Conservation (phyloP, 148 eudicot species). For the Gaultheria prostrata region DNA sequence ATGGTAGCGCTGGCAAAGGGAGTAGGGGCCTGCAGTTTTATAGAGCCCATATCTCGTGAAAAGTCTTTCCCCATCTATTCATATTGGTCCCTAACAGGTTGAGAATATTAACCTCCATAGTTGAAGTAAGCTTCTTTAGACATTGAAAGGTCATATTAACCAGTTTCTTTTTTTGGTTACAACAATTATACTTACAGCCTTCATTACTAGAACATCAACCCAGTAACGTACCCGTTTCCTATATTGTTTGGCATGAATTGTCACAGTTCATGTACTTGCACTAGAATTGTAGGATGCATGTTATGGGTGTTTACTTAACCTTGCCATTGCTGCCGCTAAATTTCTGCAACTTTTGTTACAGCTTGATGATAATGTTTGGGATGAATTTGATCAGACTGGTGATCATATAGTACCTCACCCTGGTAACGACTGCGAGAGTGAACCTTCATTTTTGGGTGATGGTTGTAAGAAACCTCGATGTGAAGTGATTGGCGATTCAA, state of each 20-base stretch:
- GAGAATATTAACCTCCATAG: not conserved
- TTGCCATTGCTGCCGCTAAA: slow-evolving; percentile 28
- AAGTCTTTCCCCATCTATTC: not conserved
- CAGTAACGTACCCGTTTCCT: not conserved
- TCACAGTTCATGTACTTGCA: not conserved
- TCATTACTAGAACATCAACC: not conserved
- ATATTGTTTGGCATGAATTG: not conserved
- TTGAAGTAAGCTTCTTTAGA: not conserved
- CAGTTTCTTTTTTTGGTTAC: not conserved
- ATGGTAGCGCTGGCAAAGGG: not conserved
- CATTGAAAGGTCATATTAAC: not conserved
- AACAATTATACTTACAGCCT: not conserved
- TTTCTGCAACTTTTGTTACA: slow-evolving; percentile 42
- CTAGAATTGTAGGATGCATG: not conserved
- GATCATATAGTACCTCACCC: slow-evolving; percentile 80
- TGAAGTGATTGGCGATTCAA: slow-evolving; percentile 33
- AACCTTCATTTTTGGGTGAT: slow-evolving; percentile 32
- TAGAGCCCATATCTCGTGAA: not conserved
- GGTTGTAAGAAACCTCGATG: slow-evolving; percentile 38
- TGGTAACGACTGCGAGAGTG: slow-evolving; percentile 22
- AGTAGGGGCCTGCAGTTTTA: not conserved
- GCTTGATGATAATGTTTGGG: slow-evolving; percentile 83
- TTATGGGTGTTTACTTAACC: slow-evolving; percentile 8
- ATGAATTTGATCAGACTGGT: slow-evolving; percentile 55
- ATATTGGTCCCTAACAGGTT: not conserved